These are phyloP conservation scores for Microglena sp. DNA, from an alignment of 139 green algal genomes.

Conservation along the genomic window DNA sequence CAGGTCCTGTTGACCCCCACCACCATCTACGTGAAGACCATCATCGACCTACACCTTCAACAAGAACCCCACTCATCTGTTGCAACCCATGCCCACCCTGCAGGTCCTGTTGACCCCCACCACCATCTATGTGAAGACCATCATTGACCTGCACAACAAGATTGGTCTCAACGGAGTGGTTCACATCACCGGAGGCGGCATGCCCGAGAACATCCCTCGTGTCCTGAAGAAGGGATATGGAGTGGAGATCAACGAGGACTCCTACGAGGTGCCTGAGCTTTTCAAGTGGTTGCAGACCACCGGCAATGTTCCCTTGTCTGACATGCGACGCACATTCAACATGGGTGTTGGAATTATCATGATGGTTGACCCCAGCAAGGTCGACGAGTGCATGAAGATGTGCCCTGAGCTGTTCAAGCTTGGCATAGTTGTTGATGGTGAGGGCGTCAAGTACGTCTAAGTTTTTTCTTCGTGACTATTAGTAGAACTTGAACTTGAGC, in stretches of 20 bases:
- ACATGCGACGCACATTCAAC: slow-evolving; percentile 99
- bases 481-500: too few species aligned
- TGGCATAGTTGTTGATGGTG: slow-evolving; percentile 46
- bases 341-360: slow-evolving; percentile 91
- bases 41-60: slow-evolving; percentile 29
- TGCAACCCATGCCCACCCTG: background rate
- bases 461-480: too few species aligned
- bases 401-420: slow-evolving; percentile 36
- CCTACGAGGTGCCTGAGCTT: slow-evolving; percentile 58
- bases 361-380: slow-evolving; percentile 54
- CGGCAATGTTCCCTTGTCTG: slow-evolving; percentile 59
- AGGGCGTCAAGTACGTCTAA: slow-evolving; percentile 46
- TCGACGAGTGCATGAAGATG: slow-evolving; percentile 28
- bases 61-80: background rate
- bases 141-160: slow-evolving; percentile 34
- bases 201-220: slow-evolving; percentile 93
- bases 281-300: slow-evolving; percentile 47
- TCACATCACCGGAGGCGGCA: slow-evolving; percentile 98
- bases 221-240: slow-evolving; percentile 80
- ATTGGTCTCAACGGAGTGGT: slow-evolving; percentile 62
- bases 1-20: slow-evolving; percentile 49
- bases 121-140: slow-evolving; percentile 51
- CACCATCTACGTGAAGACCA: slow-evolving; percentile 51
- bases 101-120: slow-evolving; percentile 49
- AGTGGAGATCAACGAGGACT: slow-evolving; percentile 43